phyloP scores from a whole-genome alignment of 2,329 filamentous ascomycete genomes.

The Escovopsis sp. region DNA sequence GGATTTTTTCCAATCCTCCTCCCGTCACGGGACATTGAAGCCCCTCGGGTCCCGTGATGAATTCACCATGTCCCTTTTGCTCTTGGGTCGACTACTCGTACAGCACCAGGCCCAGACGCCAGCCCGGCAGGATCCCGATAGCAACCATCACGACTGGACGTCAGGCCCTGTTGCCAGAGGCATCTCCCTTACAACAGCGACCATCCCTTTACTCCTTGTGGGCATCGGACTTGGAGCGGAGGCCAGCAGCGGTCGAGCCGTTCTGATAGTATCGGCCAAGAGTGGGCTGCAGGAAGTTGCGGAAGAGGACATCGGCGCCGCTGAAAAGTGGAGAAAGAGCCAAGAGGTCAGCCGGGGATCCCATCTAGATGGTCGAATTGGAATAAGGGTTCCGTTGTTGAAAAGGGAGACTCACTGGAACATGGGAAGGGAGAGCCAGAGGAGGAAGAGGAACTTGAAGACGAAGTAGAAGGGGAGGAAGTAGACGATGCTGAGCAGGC shows the following conservation, averaged over 20 bases:
- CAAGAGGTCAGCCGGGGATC: neutral
- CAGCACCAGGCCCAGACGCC: conserved; percentile 5
- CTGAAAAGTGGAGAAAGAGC: too few species aligned
- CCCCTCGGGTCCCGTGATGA: too few species aligned
- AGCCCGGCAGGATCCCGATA: conserved; percentile 8
- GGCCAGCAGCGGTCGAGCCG: conserved; percentile 67
- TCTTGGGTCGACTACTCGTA: too few species aligned
- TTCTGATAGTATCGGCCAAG: conserved; percentile 79
- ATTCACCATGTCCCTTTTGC: too few species aligned
- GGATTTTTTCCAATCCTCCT: too few species aligned
- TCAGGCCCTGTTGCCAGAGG: conserved; percentile 9
- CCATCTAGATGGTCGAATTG: neutral
- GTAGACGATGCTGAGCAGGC: conserved; percentile 70
- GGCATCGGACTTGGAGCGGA: conserved; percentile 76
- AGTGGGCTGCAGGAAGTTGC: conserved; percentile 82
- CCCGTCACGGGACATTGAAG: too few species aligned
- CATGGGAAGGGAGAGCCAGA: conserved; percentile 94
- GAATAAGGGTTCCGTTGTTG: neutral
- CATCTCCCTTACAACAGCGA: neutral
- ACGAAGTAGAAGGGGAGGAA: conserved; percentile 99
- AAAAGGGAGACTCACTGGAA: conserved; percentile 62
- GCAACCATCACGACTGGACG: conserved; percentile 8
- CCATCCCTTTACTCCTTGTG: conserved; percentile 48
- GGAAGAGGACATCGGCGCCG: conserved; percentile 92
- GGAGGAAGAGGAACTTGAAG: conserved; percentile 95